Conservation (phyloP, 441 rosid species). For the Hura crepitans region DNA sequence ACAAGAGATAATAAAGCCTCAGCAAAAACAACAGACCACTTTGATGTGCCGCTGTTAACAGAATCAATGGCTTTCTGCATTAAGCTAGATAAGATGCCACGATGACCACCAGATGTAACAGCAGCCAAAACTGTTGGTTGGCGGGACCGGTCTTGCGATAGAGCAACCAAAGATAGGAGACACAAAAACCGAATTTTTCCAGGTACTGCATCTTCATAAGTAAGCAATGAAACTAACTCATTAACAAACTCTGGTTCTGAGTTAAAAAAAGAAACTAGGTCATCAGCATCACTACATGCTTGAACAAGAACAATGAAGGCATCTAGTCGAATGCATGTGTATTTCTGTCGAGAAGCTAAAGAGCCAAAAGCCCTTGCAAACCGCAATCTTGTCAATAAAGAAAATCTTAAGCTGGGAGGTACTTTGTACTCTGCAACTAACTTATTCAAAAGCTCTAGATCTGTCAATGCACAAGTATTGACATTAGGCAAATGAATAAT, state of each 20-base stretch:
- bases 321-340: constrained; percentile 83
- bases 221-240: constrained; percentile 75
- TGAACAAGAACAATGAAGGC: constrained; percentile 93
- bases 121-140: constrained; percentile 78
- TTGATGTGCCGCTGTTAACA: constrained; percentile 59
- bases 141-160: constrained; percentile 91
- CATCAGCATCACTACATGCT: constrained; percentile 77
- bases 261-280: constrained; percentile 74
- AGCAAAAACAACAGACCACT: constrained; percentile 84
- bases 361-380: constrained; percentile 90
- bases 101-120: constrained; percentile 89
- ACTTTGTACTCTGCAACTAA: constrained; percentile 70
- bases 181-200: constrained; percentile 78
- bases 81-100: constrained; percentile 85
- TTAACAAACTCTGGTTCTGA: constrained; percentile 93
- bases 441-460: constrained; percentile 73
- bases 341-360: constrained; percentile 70
- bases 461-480: constrained; percentile 50
- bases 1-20: constrained; percentile 91
- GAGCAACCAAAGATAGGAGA: constrained; percentile 79
- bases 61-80: constrained; percentile 92
- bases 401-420: constrained; percentile 76
- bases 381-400: constrained; percentile 76
- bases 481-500: constrained; percentile 69
- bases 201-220: constrained; percentile 79